These are phyloP conservation scores for Paramecium sexaurelia DNA, from an alignment of 73 alveolate species.

Conservation along the genomic window DNA sequence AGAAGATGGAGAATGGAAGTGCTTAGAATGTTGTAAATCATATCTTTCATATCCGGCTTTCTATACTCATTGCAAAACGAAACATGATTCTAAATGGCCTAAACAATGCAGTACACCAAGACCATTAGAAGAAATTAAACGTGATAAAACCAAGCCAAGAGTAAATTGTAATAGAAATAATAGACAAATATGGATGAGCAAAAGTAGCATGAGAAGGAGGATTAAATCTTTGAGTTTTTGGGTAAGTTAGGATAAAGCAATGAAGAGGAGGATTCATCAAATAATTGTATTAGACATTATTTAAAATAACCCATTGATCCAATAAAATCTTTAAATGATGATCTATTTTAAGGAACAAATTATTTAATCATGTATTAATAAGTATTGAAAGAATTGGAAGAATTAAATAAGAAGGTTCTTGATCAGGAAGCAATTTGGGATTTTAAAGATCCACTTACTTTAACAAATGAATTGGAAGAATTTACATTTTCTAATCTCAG, in stretches of 20 bases:
- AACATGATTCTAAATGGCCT: slow-evolving; percentile 80
- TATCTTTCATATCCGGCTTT: slow-evolving; percentile 96
- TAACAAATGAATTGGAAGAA: slow-evolving; percentile 60
- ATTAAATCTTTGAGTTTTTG: slow-evolving; percentile 46
- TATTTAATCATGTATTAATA: neutral
- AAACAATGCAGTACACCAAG: slow-evolving; percentile 27
- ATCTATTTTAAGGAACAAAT: slow-evolving; percentile 22
- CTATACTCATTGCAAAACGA: slow-evolving; percentile 94
- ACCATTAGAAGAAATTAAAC: slow-evolving; percentile 46
- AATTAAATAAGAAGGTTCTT: slow-evolving; percentile 22
- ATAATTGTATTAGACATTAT: slow-evolving; percentile 50
- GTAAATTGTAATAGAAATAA: neutral
- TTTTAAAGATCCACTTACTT: slow-evolving; percentile 47
- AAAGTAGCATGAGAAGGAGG: slow-evolving; percentile 49
- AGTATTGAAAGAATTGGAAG: neutral
- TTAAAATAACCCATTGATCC: slow-evolving; percentile 51
- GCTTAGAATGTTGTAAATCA: slow-evolving; percentile 71
- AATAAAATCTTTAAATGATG: slow-evolving; percentile 2
- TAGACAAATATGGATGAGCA: slow-evolving; percentile 55
- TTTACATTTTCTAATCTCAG: slow-evolving; percentile 36
- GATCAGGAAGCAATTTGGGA: slow-evolving; percentile 54
- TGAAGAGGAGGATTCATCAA: slow-evolving; percentile 49
- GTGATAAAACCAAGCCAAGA: slow-evolving; percentile 48
- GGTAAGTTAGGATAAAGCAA: slow-evolving; percentile 42
- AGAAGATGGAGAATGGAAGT: slow-evolving; percentile 62